Conservation (phyloP, 257 asterid genomes). For the Nicotiana noctiflora region DNA sequence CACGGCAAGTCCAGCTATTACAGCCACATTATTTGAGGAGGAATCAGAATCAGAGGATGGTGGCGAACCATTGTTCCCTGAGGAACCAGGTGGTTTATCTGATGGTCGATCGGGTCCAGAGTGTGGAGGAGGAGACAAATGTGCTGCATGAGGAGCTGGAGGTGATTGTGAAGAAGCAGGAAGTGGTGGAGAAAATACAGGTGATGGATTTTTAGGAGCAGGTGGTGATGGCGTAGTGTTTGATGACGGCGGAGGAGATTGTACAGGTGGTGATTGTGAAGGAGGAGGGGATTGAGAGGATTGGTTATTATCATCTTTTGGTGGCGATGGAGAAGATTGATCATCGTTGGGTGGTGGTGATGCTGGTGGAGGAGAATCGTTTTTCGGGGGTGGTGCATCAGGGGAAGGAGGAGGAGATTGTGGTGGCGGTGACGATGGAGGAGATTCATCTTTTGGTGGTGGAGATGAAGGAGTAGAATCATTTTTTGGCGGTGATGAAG, state of each 20-base stretch:
- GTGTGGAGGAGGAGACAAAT: slow-evolving; percentile 8
- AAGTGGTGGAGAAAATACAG: slow-evolving; percentile 11
- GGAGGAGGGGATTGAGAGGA: slow-evolving; percentile 7
- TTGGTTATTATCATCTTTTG: background rate
- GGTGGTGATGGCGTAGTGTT: background rate
- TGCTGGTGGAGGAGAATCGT: slow-evolving; percentile 8
- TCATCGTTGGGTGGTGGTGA: background rate
- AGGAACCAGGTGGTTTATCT: background rate
- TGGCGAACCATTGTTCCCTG: background rate
- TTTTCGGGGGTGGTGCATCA: slow-evolving; percentile 3
- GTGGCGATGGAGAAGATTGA: slow-evolving; percentile 6
- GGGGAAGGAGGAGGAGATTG: slow-evolving; percentile 17
- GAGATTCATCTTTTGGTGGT: slow-evolving; percentile 9
- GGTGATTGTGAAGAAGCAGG: background rate
- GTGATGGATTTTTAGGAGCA: slow-evolving; percentile 5
- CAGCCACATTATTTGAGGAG: background rate
- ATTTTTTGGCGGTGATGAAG: slow-evolving; percentile 8
- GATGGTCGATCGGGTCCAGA: background rate
- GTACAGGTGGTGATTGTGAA: slow-evolving; percentile 7
- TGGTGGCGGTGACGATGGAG: slow-evolving; percentile 12
- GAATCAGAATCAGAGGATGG: slow-evolving; percentile 10
- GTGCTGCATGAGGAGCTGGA: background rate
- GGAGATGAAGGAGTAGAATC: slow-evolving; percentile 12
- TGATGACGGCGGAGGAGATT: slow-evolving; percentile 18
- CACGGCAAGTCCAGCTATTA: slow-evolving; percentile 20